phyloP scores from a whole-genome alignment of 441 rosid species.

The Arabidopsis lyrata region DNA sequence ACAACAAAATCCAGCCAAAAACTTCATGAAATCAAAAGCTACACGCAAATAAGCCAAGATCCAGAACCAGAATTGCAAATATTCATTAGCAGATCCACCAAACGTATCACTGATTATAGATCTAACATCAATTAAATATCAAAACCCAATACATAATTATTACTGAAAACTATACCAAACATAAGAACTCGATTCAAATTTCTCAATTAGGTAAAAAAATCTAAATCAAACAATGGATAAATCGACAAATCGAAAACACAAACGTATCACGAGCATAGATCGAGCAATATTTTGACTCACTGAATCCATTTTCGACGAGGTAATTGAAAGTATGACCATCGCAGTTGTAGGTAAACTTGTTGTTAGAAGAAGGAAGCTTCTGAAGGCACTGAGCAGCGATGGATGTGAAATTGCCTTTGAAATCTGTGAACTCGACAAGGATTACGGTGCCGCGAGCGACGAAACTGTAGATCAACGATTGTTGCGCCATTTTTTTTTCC shows the following conservation, averaged over 20 bases:
- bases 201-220: not conserved
- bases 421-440: slow-evolving; percentile 75
- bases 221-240: not conserved
- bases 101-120: slow-evolving; percentile 27
- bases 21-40: slow-evolving; percentile 6
- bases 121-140: slow-evolving; percentile 16
- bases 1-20: not conserved
- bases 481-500: slow-evolving; percentile 54
- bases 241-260: not conserved
- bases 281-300: slow-evolving; percentile 46
- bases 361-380: slow-evolving; percentile 74
- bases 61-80: slow-evolving; percentile 14
- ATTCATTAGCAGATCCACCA: slow-evolving; percentile 18
- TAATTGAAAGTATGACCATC: slow-evolving; percentile 83
- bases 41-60: slow-evolving; percentile 31
- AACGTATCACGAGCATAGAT: slow-evolving; percentile 11
- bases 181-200: slow-evolving; percentile 18
- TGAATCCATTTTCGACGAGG: slow-evolving; percentile 75
- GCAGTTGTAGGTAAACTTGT: slow-evolving; percentile 83
- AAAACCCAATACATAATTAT: not conserved
- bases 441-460: slow-evolving; percentile 68
- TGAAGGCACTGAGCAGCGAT: slow-evolving; percentile 86
- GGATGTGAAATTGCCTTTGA: slow-evolving; percentile 70
- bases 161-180: slow-evolving; percentile 12
- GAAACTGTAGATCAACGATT: slow-evolving; percentile 78